Evolutionary conservation across 2,329 filamentous ascomycete species (phyloP), one percentile per base, ranked within the genome.

Genomic region (Pestalotiopsis sp.): DNA sequence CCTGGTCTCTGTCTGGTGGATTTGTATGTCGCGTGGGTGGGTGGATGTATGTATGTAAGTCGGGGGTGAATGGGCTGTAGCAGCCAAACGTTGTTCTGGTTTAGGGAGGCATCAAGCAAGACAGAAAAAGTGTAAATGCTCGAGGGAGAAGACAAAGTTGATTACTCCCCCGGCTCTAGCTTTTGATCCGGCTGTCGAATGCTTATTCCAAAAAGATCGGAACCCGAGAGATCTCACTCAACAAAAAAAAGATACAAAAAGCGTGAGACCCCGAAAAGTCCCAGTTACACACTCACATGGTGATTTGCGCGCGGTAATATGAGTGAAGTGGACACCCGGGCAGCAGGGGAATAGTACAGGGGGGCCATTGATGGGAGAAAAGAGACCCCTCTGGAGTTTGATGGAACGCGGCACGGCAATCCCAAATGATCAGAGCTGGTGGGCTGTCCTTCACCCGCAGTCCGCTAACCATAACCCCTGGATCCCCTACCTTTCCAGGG

Each of bases 261-360:
- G n/a, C 45, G 45, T 52, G 45, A 52, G 45, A 52, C 45, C 45
- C 45, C 45, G 45, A 52, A 52, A 23, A 25, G 57, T 27, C 57
- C 57, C 57, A 59, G 57, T 59, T 25, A 17, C 23, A 59, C 23
- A 59, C 57, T 59, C 57, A 59, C 57, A 59, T 59, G 57, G 57
- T 59, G 57, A 59, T 59, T 27, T 59, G 57, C 57, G 9, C 23
- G 20, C 57, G 25, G 57, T 59, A 36, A 36, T 52, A 52, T 52
- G 45, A 52, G 17, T 23, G 45, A 52, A 52, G 45, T 52, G 45
- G 45, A 52, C 45, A 52, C 45, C 17, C 45, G 14, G 45, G 45
- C 20, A 23, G 14, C 14, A 52, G 45, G 17, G 7, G 14, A 36
- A 3, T 23, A 12, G 17, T 20, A 52, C 6, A 9, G 17, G 17